Base-by-base conservation (phyloP, 371 early-diverging fungal genomes). In the Fennellomyces sp. region DNA sequence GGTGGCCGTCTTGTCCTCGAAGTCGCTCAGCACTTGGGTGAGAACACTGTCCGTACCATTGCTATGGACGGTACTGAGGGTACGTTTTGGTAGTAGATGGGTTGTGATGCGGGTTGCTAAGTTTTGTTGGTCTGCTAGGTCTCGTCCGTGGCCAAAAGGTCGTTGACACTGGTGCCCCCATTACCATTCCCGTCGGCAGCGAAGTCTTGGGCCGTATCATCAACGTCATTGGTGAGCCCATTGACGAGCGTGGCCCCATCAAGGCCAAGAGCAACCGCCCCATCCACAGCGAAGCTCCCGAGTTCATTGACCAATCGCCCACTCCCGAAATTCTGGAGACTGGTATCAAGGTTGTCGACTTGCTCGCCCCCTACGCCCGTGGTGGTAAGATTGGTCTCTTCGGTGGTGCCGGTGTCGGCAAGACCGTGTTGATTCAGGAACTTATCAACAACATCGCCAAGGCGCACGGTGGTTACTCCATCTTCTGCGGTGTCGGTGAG, bases 371-470 rank as follows among this genome's bases (percentile, higher is more conserved):
- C 69, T 97, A 97, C 94, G 94, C 96, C 65, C 88, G 90, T 90
- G 97, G 97, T 86, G 96, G 96, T 82, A 97, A 97, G 91, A 97
- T 97, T 81, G 97, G 97, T 77, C 91, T 97, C 62, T 96, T 97
- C 83, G 97, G 97, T 69, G 97, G 97, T 89, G 97, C 97, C 65
- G 50, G 97, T 92, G 97, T 96, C 84, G 97, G 97, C 69, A 96
- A 96, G 87, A 96, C 96, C 73, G 96, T 96, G 76, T 88, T 96
- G 72, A 95, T 96, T 84, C 94, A 94, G 76, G 97, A 96, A 80
- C 83, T 96, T 69, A 96, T 95, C 85, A 96, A 95, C 91, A 96
- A 96, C 90, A 90, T 96, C 58, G 97, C 97, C 82, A 94, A 95
- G 87, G 95, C 91, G 55, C 95, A 96, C 83, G 97, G 97, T 87